Base-by-base conservation (phyloP, 768 basidiomycete species). In the Hygrocybe coccinea region DNA sequence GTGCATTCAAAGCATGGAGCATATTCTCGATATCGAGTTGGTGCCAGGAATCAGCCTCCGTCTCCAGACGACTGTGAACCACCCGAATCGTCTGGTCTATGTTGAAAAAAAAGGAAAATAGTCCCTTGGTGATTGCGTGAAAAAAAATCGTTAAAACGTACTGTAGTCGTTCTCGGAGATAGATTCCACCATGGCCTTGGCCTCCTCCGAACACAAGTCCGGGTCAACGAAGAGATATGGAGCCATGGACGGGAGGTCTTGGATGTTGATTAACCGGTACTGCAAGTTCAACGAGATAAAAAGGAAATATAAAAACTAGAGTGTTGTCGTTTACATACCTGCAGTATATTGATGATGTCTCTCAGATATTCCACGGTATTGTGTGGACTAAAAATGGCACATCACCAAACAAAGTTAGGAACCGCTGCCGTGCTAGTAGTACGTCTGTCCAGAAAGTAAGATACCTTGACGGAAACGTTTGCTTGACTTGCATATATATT, bases 191-290 rank as follows among this genome's bases (percentile, higher is more conserved):
- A 92, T 83, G 11, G 64, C 68, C 49, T 69, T 64, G 0, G 89
- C 85, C 53, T 85, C 82, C 0, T 78, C 67, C 1, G 79, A 75
- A 1, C 69, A 50, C 54, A 83, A 78, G 50, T 87, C 74, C 0
- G 91, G 91, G 3, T 83, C 79, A 15, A 80, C 67, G 67, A 97
- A 97, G 70, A 95, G 83, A 68, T 86, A 95, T 0, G 87, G 82
- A 0, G 83, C 86, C 21, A 84, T 74, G 1, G 65, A 62, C 0
- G 87, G 80, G 36, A 97, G 76, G 59, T 95, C 92, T 37, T 78
- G 75, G 17, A 95, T 65, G 52, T 83, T 91, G 6, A 76, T 78
- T 15, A 89, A 68, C 14, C 91, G 85, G 48, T 85, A 84, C 86
- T 91, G 56, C 37, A 25, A 7, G 17, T 17, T 41, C 21, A 25